A percentile compares a stretch with the other conserved stretches of the same genome.
These are phyloP conservation scores for Crithidia thermophila DNA, from an alignment of 208 protist species.

Conservation along the genomic window DNA sequence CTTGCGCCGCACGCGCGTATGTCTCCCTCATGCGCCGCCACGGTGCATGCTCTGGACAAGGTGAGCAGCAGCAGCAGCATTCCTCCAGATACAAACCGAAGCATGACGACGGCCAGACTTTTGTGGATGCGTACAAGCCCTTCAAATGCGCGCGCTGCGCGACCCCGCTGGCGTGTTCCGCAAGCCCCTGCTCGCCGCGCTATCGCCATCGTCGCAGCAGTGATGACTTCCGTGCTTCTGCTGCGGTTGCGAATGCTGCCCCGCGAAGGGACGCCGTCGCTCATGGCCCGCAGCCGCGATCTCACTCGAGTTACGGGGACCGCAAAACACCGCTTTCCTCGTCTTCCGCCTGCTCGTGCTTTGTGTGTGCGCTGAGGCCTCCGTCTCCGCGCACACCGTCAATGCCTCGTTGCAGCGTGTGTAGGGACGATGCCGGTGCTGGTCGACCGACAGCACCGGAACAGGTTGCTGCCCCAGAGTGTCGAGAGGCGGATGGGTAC, in stretches of 20 bases:
- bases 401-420: not conserved
- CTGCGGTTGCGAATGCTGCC: not conserved
- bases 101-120: too few relatives aligned
- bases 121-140: too few relatives aligned
- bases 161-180: not conserved
- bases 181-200: conserved; percentile 9
- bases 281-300: not conserved
- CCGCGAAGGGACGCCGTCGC: too few relatives aligned
- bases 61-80: too few relatives aligned
- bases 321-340: too few relatives aligned
- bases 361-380: conserved; percentile 10
- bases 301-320: not conserved
- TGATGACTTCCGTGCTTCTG: not conserved
- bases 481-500: too few relatives aligned
- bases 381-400: conserved; percentile 1
- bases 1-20: not conserved
- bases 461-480: too few relatives aligned
- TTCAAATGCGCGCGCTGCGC: not conserved
- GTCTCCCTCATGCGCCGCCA: not conserved
- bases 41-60: too few relatives aligned
- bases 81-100: too few relatives aligned
- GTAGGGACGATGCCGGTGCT: not conserved
- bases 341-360: conserved; percentile 24
- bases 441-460: not conserved
- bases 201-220: conserved; percentile 15